phyloP scores from a whole-genome alignment of 108 stramenopile species.

The Stephanodiscus minutulus region DNA sequence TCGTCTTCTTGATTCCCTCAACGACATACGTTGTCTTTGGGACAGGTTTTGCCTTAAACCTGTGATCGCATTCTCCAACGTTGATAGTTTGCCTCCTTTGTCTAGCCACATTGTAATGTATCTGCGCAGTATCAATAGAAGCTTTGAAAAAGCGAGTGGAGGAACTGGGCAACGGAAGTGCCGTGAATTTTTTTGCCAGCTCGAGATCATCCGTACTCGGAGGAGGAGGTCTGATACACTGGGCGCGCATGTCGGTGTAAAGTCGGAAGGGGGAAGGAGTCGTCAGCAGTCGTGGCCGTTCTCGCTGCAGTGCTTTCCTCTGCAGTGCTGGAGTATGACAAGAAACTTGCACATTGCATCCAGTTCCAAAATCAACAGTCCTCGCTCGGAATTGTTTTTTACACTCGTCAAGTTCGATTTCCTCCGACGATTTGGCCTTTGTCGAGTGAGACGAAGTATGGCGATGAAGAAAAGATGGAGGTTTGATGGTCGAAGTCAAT shows the following conservation, averaged over 20 bases:
- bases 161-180: slow-evolving; percentile 25
- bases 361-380: not conserved
- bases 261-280: slow-evolving; percentile 19
- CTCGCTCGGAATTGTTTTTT: slow-evolving; percentile 30
- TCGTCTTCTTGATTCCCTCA: slow-evolving; percentile 9
- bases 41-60: slow-evolving; percentile 28
- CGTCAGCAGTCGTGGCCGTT: slow-evolving; percentile 8
- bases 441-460: not conserved
- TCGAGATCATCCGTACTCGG: slow-evolving; percentile 21
- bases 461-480: slow-evolving; percentile 20
- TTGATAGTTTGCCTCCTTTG: slow-evolving; percentile 11
- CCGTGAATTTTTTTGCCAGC: slow-evolving; percentile 12
- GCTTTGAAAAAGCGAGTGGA: slow-evolving; percentile 1
- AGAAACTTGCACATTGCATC: not conserved
- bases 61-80: not conserved
- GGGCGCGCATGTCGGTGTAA: slow-evolving; percentile 9
- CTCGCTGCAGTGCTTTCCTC: not conserved
- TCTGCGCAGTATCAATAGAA: slow-evolving; percentile 5
- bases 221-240: not conserved
- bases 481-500: slow-evolving; percentile 9
- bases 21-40: slow-evolving; percentile 27
- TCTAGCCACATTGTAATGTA: slow-evolving; percentile 17
- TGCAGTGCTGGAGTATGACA: not conserved
- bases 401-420: slow-evolving; percentile 39
- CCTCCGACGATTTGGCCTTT: slow-evolving; percentile 21